phyloP scores from a whole-genome alignment of 2,329 filamentous ascomycete genomes.

The Cucurbitaria berberidis region DNA sequence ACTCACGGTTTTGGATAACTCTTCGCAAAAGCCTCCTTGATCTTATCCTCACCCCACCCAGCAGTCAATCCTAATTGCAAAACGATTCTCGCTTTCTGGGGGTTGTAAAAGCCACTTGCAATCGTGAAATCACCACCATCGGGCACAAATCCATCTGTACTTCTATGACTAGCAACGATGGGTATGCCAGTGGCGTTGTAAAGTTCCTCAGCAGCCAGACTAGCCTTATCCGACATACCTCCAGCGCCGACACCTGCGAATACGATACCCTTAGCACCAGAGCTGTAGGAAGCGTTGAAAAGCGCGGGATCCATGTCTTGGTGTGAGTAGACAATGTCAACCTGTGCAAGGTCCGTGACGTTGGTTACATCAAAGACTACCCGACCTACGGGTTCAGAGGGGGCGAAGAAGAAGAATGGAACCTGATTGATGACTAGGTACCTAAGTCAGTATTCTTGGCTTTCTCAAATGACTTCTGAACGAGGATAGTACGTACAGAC shows the following conservation, averaged over 20 bases:
- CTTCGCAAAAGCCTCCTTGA: constrained; percentile 47
- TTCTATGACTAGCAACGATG: constrained; percentile 60
- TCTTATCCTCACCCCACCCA: constrained; percentile 51
- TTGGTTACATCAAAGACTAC: constrained; percentile 49
- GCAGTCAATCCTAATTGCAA: constrained; percentile 49
- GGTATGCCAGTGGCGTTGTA: constrained; percentile 56
- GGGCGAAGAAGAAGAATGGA: constrained; percentile 66
- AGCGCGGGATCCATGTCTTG: constrained; percentile 59
- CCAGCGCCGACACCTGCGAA: constrained; percentile 64
- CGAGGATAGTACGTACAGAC: constrained; percentile 35
- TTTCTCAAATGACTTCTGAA: background rate
- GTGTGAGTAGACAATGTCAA: constrained; percentile 64
- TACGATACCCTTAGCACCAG: constrained; percentile 62
- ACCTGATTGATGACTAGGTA: constrained; percentile 58
- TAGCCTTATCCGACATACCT: constrained; percentile 46
- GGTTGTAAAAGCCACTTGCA: constrained; percentile 61
- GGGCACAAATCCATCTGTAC: constrained; percentile 61
- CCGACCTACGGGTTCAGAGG: constrained; percentile 53
- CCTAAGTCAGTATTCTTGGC: background rate
- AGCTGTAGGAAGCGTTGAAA: constrained; percentile 56
- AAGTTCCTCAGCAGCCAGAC: constrained; percentile 51
- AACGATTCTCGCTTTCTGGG: constrained; percentile 62
- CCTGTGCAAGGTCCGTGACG: constrained; percentile 59
- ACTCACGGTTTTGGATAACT: constrained; percentile 35
- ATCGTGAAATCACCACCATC: constrained; percentile 41